Base-by-base conservation (phyloP, 2,329 filamentous ascomycete genomes). In the Parascedosporium putredinis region DNA sequence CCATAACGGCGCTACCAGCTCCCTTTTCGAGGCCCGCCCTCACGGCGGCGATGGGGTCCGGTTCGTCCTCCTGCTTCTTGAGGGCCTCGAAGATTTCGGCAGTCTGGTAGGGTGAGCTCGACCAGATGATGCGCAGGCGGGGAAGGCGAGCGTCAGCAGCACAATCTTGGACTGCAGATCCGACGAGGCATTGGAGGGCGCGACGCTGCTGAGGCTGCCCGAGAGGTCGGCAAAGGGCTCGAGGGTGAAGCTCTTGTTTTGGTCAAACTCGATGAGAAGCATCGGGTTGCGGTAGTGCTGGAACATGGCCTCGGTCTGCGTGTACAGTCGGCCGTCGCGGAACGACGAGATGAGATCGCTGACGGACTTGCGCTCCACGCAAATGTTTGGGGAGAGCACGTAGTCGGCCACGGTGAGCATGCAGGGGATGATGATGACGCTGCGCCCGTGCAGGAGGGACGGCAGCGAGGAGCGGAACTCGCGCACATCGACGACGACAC, bases 391-490 rank as follows among this genome's bases (percentile, higher is more conserved):
- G 1, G 88, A 93, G 38, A 98, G 75, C 53, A 98, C 84, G 66
- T 98, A 98, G 69, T 98, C 93, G 55, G 88, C 93, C 0, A 98
- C 91, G 1, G 91, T 98, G 52, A 98, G 73, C 79, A 95, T 94
- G 67, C 91, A 96, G 2, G 93, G 93, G 0, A 97, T 84, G 40
- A 97, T 82, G 29, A 89, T 73, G 72, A 96, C 91, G 58, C 81
- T 87, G 47, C 88, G 84, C 1, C 87, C 93, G 64, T 98, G 91
- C 2, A 97, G 75, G 3, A 98, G 76, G 2, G 89, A 95, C 0
- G 93, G 91, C 0, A 98, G 75, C 1, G 87, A 90, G 27, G 90
- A 96, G 55, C 93, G 82, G 64, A 98, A 97, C 66, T 98, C 93
- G 61, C 93, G 88, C 25, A 97, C 88, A 59, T 98, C 93, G 38